Evolutionary conservation across 106 monocot species (phyloP), one percentile per base, ranked within the genome.

Genomic region (Allium cepa): DNA sequence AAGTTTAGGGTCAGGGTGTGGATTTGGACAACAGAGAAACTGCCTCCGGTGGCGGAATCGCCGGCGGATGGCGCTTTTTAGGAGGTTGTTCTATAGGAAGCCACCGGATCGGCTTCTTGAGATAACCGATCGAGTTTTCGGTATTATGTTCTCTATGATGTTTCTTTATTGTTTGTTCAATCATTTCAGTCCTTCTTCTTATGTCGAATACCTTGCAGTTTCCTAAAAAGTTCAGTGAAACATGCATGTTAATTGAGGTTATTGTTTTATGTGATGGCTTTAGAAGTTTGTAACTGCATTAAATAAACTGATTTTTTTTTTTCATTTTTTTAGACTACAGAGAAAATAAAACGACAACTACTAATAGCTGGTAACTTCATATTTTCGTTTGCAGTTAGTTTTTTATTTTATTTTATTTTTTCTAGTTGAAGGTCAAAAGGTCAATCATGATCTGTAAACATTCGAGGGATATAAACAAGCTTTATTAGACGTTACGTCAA

Each of bases 81-180:
- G 92, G 80, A 84, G 97, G 79, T 77, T 99, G 13, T 99, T 99
- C 69, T 93, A 90, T 66, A 62, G 90, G 75, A 99, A 67, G 73
- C 97, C 93, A 11, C 97, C 97, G 26, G 97, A 99, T 83, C 89
- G 75, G 64, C 97, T 99, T 49, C 78, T 99, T 11, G 97, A 99
- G 77, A 99, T 99, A 67, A 76, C 84, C 26, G 97, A 93, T 26
- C 79, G 93, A 45, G 87, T 99, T 60, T 93, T 92, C 72, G 92
- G 97, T 99, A 90, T 64, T 27, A 26, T 4, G 10, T 67, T 61
- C 8, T 36, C 22, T 28, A 4, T 2, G 7, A 46, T 46, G 4
- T 64, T 49, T 17, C 36, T 46, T 55, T 17, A 12, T 53, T 26
- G 47, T 53, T 67, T 67, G 26, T 8, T 55, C 53, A 15, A 67